Evolutionary conservation across 768 basidiomycete genomes (phyloP).

Genomic region (Brasilioporus rufonigricans): DNA sequence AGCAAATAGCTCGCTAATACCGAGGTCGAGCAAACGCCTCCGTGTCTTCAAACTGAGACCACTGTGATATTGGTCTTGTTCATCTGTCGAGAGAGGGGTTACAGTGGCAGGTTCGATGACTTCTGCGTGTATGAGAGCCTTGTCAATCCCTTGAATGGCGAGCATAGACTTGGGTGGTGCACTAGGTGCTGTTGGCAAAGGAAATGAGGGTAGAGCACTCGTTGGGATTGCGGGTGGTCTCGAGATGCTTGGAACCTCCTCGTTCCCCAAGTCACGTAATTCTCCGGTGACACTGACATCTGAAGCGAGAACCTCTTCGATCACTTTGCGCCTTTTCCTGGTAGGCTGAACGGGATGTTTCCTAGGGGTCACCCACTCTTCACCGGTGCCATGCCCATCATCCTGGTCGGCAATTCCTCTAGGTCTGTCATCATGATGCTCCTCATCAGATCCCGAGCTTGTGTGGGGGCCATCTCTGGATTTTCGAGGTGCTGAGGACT

Average conservation of each 20-base stretch:
- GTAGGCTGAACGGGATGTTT: slow-evolving; percentile 28
- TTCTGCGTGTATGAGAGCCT: slow-evolving; percentile 66
- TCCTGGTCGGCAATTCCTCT: slow-evolving; percentile 20
- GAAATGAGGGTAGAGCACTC: slow-evolving; percentile 62
- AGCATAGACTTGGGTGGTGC: slow-evolving; percentile 71
- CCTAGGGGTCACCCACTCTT: slow-evolving; percentile 7
- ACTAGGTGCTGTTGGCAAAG: slow-evolving; percentile 61
- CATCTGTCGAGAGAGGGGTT: slow-evolving; percentile 41
- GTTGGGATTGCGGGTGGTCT: slow-evolving; percentile 16
- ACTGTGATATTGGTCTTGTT: slow-evolving; percentile 36
- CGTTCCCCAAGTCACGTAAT: not conserved
- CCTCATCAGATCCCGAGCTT: slow-evolving; percentile 20
- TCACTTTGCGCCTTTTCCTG: slow-evolving; percentile 45
- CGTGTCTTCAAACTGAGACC: slow-evolving; percentile 60
- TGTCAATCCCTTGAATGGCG: slow-evolving; percentile 76
- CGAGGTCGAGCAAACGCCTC: slow-evolving; percentile 66
- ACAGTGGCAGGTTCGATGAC: slow-evolving; percentile 55
- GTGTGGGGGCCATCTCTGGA: slow-evolving; percentile 20
- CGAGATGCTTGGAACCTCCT: not conserved
- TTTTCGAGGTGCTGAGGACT: slow-evolving; percentile 28
- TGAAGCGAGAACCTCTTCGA: slow-evolving; percentile 22
- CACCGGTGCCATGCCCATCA: slow-evolving; percentile 5
- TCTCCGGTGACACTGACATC: slow-evolving; percentile 6
- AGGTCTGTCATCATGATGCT: slow-evolving; percentile 12
- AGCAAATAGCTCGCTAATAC: slow-evolving; percentile 85